Percentiles rank a stretch among this genome's conserved stretches.
Evolutionary conservation across 2,329 filamentous ascomycete genomes (phyloP).

Genomic region (Fusarium proliferatum): DNA sequence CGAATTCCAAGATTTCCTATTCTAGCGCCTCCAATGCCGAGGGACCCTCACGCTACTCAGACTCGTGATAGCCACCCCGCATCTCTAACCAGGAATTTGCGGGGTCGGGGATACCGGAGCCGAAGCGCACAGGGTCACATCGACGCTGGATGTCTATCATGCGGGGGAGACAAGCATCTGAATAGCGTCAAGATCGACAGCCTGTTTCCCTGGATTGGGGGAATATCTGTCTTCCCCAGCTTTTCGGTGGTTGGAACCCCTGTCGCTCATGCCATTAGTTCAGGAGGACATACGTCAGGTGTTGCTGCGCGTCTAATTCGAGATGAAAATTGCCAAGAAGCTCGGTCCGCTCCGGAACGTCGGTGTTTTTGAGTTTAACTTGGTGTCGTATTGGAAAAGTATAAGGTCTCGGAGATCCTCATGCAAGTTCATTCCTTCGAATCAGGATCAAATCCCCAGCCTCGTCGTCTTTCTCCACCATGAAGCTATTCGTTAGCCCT

Average conservation of each 20-base stretch:
- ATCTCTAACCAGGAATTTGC: not conserved
- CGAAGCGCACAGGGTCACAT: not conserved
- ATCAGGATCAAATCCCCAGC: not conserved
- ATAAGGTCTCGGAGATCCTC: not conserved
- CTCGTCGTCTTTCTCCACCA: not conserved
- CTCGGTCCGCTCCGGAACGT: slow-evolving; percentile 19
- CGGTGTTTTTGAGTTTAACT: not conserved
- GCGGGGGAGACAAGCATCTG: not conserved
- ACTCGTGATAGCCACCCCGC: slow-evolving; percentile 18
- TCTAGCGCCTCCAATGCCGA: not conserved
- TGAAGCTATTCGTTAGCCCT: slow-evolving; percentile 1
- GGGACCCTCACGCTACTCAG: not conserved
- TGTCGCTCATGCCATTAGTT: not conserved
- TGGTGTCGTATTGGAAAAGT: not conserved
- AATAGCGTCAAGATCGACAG: slow-evolving; percentile 9
- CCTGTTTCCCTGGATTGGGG: not conserved
- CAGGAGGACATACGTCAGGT: slow-evolving; percentile 14
- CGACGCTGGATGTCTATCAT: not conserved
- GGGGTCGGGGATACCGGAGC: slow-evolving; percentile 23
- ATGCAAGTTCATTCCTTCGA: fast-evolving
- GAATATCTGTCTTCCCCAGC: not conserved
- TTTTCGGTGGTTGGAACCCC: not conserved
- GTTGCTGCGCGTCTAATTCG: not conserved
- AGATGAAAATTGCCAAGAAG: not conserved
- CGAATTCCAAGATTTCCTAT: not conserved